Base-by-base conservation (phyloP, 2,329 filamentous ascomycete species). In the Corniculantispora saksenae region DNA sequence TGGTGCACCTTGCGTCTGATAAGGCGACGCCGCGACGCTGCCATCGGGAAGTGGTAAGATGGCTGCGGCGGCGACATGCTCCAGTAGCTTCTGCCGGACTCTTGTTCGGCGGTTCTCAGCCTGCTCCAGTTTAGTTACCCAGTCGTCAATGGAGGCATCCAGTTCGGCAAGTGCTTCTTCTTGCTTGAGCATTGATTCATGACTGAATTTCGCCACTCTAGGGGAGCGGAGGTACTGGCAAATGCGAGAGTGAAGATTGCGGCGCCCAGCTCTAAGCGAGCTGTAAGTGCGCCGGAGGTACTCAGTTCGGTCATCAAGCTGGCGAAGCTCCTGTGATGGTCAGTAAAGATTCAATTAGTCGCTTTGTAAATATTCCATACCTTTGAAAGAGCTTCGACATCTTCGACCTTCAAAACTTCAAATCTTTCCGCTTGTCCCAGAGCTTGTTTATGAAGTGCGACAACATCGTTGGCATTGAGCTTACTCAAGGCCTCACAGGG, bases 91-190 rank as follows among this genome's bases (percentile, higher is more conserved):
- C 74, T 94, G 91, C 45, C 91, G 86, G 53, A 94, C 87, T 8
- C 90, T 84, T 19, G 88, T 89, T 48, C 91, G 87, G 72, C 91
- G 84, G 73, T 93, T 92, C 76, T 94, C 91, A 12, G 91, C 90
- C 68, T 90, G 85, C 72, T 94, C 91, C n/a, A 94, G 84, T 78
- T 94, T 94, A 70, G 79, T 82, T 57, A 91, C 87, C 89, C 91
- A 94, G 73, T 93, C 90, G 71, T 94, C 91, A 68, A 94, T 94
- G 3, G 89, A 91, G 19, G 84, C 80, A 72, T 94, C 91, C 8
- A 94, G 84, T 74, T 93, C 91, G 1, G 88, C 86, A 13, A 94
- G 82, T 1, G 90, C 90, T 76, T 94, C 91, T 75, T 94, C 91
- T 74, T 94, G 91, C 78, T 90, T 91, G 50, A 94, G 82, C 75